Conservation (phyloP, 2,329 filamentous ascomycete species). For the Ustulina deusta region DNA sequence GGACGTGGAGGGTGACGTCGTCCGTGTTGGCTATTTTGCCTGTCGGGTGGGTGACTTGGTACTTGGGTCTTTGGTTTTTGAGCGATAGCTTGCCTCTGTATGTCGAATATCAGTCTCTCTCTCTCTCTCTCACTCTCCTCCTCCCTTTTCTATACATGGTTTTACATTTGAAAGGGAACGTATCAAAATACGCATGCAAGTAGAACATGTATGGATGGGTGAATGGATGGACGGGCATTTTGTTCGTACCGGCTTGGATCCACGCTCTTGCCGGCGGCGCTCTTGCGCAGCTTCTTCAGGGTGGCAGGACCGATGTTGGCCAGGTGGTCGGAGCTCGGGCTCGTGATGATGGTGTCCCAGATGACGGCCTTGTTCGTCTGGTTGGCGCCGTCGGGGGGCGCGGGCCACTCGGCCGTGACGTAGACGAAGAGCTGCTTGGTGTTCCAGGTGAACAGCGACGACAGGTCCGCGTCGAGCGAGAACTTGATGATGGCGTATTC, state of each 20-base stretch:
- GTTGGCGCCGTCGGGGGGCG: conserved; percentile 48
- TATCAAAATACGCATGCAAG: neutral
- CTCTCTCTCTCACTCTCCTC: neutral
- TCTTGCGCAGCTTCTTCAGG: conserved; percentile 72
- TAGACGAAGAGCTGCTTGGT: conserved; percentile 99
- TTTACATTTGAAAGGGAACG: no score
- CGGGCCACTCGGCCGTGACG: conserved; percentile 81
- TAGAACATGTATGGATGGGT: neutral
- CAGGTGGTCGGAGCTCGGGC: conserved; percentile 72
- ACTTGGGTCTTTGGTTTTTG: conserved; percentile 90
- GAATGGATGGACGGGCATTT: neutral
- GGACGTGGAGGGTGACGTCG: conserved; percentile 82
- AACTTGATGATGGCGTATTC: conserved; percentile 97
- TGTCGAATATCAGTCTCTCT: conserved; percentile 7
- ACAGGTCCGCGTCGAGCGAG: conserved; percentile 90
- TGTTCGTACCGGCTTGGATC: conserved; percentile 65
- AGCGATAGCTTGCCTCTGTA: conserved; percentile 78
- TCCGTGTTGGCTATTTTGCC: conserved; percentile 79
- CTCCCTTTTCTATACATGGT: neutral
- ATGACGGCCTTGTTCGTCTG: conserved; percentile 81
- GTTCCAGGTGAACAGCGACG: conserved; percentile 97
- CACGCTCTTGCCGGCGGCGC: conserved; percentile 69
- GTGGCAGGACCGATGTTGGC: conserved; percentile 70
- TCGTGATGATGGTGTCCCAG: conserved; percentile 95
- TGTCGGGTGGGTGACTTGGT: conserved; percentile 92